Evolutionary conservation across 179 eudicot genomes (phyloP).

Genomic region (Spinacia oleracea): DNA sequence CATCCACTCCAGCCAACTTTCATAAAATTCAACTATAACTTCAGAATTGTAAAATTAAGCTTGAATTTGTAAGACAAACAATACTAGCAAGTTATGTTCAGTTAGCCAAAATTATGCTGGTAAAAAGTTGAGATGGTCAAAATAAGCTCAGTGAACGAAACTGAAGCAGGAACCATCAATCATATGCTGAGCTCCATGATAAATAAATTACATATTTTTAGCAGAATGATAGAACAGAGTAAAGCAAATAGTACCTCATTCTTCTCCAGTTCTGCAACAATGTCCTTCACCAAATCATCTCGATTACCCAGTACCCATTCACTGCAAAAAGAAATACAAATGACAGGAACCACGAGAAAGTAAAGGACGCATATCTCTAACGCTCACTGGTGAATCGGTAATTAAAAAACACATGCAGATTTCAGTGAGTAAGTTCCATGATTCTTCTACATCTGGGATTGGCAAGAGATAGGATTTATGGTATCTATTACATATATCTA

Average conservation of each 20-base stretch:
- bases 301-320: constrained; percentile 99
- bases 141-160: not conserved
- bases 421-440: not conserved
- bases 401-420: not conserved
- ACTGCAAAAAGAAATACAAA: constrained; percentile 45
- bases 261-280: constrained; percentile 76
- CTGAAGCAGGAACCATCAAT: constrained; percentile 9
- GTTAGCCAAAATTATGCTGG: not conserved
- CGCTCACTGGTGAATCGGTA: not conserved
- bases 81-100: not conserved
- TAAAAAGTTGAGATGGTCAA: not conserved
- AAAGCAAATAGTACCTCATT: constrained; percentile 64
- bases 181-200: not conserved
- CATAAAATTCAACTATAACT: not conserved
- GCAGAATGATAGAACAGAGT: not conserved
- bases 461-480: not conserved
- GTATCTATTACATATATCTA: not conserved
- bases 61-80: not conserved
- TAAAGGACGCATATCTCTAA: not conserved
- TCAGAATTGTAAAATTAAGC: not conserved
- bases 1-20: not conserved
- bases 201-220: not conserved
- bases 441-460: not conserved
- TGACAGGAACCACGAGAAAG: not conserved
- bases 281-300: constrained; percentile 90